A percentile compares a stretch with the other conserved stretches of the same genome.
These are phyloP conservation scores for Filosporella fistucella DNA, from an alignment of 495 filamentous ascomycete genomes.

Conservation along the genomic window DNA sequence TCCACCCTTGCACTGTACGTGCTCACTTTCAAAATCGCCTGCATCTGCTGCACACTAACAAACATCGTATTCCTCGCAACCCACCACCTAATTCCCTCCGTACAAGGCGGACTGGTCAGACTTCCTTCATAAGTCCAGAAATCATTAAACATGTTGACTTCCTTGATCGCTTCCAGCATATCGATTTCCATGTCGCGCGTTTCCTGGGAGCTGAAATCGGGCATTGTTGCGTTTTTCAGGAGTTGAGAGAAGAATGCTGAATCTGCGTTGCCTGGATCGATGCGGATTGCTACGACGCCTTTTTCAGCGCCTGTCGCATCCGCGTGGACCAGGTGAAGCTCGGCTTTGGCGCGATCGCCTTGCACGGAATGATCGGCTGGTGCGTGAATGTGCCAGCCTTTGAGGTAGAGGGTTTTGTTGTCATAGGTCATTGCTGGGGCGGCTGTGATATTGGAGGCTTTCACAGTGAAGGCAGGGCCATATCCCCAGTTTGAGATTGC, in stretches of 20 bases:
- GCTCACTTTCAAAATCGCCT: constrained; percentile 19
- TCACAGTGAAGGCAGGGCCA: constrained; percentile 25
- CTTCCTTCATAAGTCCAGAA: constrained; percentile 29
- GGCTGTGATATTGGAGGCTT: constrained; percentile 1
- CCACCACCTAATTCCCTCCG: constrained; percentile 13
- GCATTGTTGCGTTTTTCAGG: constrained; percentile 3
- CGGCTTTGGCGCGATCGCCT: constrained; percentile 24
- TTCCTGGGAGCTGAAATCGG: constrained; percentile 12
- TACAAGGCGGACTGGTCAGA: constrained; percentile 17
- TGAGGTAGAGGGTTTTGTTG: constrained; percentile 26
- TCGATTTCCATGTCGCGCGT: constrained; percentile 14
- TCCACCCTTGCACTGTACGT: constrained; percentile 17
- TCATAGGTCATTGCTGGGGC: constrained; percentile 22
- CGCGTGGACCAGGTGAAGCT: constrained; percentile 30
- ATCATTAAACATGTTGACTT: constrained; percentile 22
- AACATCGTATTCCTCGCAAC: constrained; percentile 18
- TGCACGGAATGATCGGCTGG: constrained; percentile 29
- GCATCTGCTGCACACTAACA: constrained; percentile 21
- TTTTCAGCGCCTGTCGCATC: constrained; percentile 18
- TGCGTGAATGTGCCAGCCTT: constrained; percentile 30
- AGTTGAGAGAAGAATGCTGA: constrained; percentile 27
- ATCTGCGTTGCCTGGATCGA: constrained; percentile 25
- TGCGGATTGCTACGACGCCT: constrained; percentile 26
- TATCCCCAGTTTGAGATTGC: constrained; percentile 30
- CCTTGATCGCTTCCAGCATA: constrained; percentile 16